Conservation (phyloP, 2,329 filamentous ascomycete genomes). For the Teratosphaeria epicoccoides region DNA sequence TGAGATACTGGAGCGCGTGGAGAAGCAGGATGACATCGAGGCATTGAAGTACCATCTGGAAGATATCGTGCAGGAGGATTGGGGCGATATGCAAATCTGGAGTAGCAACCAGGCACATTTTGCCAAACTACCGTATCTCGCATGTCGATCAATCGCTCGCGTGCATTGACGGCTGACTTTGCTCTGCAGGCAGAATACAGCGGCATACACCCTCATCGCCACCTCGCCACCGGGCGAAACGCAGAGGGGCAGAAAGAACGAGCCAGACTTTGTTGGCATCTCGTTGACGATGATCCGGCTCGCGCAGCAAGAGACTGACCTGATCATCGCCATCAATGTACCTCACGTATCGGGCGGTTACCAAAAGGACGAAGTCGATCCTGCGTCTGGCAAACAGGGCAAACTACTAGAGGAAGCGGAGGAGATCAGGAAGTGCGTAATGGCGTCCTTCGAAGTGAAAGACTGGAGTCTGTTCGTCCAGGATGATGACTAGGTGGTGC, state of each 20-base stretch:
- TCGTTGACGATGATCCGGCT: conserved; percentile 69
- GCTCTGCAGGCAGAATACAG: conserved; percentile 30
- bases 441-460: conserved; percentile 64
- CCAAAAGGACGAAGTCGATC: conserved; percentile 59
- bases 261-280: conserved; percentile 49
- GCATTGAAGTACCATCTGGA: conserved; percentile 46
- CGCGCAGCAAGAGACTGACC: conserved; percentile 63
- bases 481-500: background rate
- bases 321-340: conserved; percentile 79
- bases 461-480: conserved; percentile 65
- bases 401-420: conserved; percentile 52
- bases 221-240: conserved; percentile 36
- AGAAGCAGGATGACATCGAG: conserved; percentile 53
- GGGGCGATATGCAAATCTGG: conserved; percentile 27
- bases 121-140: conserved; percentile 28
- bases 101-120: conserved; percentile 23
- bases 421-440: conserved; percentile 58
- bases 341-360: conserved; percentile 70
- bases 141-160: background rate
- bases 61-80: conserved; percentile 33
- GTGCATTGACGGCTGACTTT: background rate
- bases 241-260: conserved; percentile 36
- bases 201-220: conserved; percentile 60
- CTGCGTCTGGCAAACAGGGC: conserved; percentile 54
- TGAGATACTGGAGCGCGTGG: conserved; percentile 78